Evolutionary conservation across 2,329 filamentous ascomycete genomes (phyloP).

Genomic region (Epichloe elymi): DNA sequence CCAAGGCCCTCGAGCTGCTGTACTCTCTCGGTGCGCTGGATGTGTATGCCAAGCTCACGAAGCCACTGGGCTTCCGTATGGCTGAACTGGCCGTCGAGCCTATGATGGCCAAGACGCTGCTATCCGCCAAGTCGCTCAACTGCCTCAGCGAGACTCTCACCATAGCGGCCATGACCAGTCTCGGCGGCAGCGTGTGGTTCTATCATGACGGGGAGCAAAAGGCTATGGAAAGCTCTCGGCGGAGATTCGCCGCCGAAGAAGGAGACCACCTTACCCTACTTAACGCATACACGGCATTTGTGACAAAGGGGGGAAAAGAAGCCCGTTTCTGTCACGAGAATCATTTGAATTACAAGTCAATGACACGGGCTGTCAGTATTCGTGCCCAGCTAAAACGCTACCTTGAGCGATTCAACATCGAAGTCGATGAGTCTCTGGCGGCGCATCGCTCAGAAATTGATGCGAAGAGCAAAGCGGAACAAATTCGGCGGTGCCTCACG

Average conservation of each 20-base stretch:
- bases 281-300: conserved; percentile 85
- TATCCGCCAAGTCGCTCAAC: conserved; percentile 59
- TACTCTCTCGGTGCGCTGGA: conserved; percentile 80
- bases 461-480: conserved; percentile 40
- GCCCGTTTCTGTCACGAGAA: conserved; percentile 79
- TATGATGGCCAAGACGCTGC: conserved; percentile 84
- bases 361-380: conserved; percentile 74
- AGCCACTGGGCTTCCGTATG: conserved; percentile 79
- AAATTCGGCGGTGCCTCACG: conserved; percentile 74
- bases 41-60: conserved; percentile 79
- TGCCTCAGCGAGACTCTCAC: conserved; percentile 79
- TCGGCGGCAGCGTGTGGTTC: conserved; percentile 75
- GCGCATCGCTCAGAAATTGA: conserved; percentile 17
- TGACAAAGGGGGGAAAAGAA: conserved; percentile 68
- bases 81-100: conserved; percentile 87
- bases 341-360: conserved; percentile 71
- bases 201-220: conserved; percentile 67
- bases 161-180: conserved; percentile 86
- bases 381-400: conserved; percentile 76
- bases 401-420: conserved; percentile 71
- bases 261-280: conserved; percentile 87
- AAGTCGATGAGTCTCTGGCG: conserved; percentile 49
- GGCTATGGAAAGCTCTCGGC: conserved; percentile 56
- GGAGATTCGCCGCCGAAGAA: conserved; percentile 82
- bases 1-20: conserved; percentile 75